Conservation (phyloP, 495 filamentous ascomycete genomes). For the Hyaloscypha hepaticicola region DNA sequence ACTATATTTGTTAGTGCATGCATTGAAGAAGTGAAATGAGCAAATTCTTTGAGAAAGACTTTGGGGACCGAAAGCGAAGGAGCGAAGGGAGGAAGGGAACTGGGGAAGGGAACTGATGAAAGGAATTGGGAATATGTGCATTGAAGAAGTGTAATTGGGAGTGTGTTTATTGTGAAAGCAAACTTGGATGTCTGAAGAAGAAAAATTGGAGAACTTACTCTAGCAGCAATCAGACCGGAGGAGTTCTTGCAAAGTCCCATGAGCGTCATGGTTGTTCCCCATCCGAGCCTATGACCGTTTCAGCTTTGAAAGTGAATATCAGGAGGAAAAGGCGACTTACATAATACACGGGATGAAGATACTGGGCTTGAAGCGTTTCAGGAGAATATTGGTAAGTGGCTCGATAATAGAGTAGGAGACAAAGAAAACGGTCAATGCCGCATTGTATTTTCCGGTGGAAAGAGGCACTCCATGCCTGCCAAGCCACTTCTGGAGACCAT, state of each 20-base stretch:
- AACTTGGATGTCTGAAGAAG: not conserved
- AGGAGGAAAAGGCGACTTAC: slow-evolving; percentile 62
- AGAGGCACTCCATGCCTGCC: slow-evolving; percentile 39
- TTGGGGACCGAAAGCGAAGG: too few relatives aligned
- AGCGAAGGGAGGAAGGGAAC: too few relatives aligned
- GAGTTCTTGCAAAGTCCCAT: slow-evolving; percentile 43
- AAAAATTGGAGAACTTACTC: slow-evolving; percentile 29
- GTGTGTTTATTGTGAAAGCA: too few relatives aligned
- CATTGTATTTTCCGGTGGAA: slow-evolving; percentile 71
- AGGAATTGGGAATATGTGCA: too few relatives aligned
- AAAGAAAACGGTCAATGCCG: slow-evolving; percentile 83
- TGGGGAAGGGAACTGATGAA: too few relatives aligned
- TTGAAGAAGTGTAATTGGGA: too few relatives aligned
- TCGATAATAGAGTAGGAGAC: slow-evolving; percentile 87
- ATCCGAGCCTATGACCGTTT: slow-evolving; percentile 45
- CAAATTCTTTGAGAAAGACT: too few relatives aligned
- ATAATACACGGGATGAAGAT: slow-evolving; percentile 66
- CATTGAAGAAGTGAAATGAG: too few relatives aligned
- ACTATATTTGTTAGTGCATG: slow-evolving; percentile 37
- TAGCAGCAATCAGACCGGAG: slow-evolving; percentile 40
- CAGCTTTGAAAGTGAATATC: slow-evolving; percentile 61
- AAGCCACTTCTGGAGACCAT: slow-evolving; percentile 64
- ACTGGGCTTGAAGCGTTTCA: slow-evolving; percentile 66
- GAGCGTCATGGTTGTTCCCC: slow-evolving; percentile 74
- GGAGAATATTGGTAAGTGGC: slow-evolving; percentile 82